phyloP scores from a whole-genome alignment of 495 filamentous ascomycete genomes.

The Lasiosphaeria ovina region DNA sequence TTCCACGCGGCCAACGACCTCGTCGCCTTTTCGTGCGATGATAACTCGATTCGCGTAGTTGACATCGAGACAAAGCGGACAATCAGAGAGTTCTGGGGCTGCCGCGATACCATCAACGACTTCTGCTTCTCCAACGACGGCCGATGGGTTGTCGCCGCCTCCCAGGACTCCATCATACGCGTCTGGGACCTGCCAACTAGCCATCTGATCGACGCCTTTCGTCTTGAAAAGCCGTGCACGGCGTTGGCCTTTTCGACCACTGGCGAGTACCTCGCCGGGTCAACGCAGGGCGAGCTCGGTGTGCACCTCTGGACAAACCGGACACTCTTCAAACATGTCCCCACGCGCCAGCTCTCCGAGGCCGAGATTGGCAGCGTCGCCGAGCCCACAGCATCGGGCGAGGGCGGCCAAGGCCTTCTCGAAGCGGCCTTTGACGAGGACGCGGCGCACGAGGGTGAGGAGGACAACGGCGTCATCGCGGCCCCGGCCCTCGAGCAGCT shows the following conservation, averaged over 20 bases:
- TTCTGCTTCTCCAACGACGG: conserved; percentile 92
- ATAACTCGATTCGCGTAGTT: conserved; percentile 81
- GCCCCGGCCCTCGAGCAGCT: conserved; percentile 69
- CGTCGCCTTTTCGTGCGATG: conserved; percentile 85
- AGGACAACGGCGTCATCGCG: conserved; percentile 45
- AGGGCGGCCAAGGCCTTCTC: conserved; percentile 63
- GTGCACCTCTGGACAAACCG: conserved; percentile 93
- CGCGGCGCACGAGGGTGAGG: conserved; percentile 33
- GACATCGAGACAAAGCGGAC: conserved; percentile 88
- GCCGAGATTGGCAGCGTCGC: conserved; percentile 61
- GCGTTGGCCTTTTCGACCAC: conserved; percentile 83
- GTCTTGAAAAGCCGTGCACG: conserved; percentile 70
- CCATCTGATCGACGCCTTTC: conserved; percentile 88
- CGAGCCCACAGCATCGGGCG: conserved; percentile 75
- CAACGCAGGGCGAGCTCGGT: conserved; percentile 79
- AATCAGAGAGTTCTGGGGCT: conserved; percentile 91
- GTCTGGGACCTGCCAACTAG: conserved; percentile 96
- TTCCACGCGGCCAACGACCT: conserved; percentile 81
- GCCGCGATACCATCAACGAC: conserved; percentile 75
- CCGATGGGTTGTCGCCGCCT: conserved; percentile 87
- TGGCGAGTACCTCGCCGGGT: conserved; percentile 88
- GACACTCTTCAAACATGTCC: conserved; percentile 81
- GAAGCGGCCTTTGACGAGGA: conserved; percentile 67
- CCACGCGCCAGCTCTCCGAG: conserved; percentile 76
- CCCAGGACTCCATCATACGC: conserved; percentile 75